Base-by-base conservation (phyloP, 371 early-diverging fungal species). In the Mortierella sp. region DNA sequence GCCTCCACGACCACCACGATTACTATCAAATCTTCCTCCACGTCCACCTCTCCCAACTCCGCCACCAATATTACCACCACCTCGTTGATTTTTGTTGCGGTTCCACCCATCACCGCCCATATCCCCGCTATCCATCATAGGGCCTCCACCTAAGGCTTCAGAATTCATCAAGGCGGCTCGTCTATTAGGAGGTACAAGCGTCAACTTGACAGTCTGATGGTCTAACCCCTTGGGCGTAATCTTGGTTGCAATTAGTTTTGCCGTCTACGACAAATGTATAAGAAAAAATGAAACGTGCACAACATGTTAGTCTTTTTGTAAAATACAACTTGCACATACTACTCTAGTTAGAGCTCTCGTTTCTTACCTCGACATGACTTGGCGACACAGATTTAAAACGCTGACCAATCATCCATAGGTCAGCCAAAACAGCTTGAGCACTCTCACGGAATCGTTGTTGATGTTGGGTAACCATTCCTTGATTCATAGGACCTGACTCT, bases 141-240 rank as follows among this genome's bases (percentile, higher is more conserved):
- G 73, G 56, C 63, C 62, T 34, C n/a, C 47, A 15, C 74, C 59
- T 23, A 40, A 19, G 2, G 60, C 40, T 8, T 68, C 64, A 4
- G 32, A 32, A 26, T 56, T 61, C 7, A 47, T 9, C 26, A 61
- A 17, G 15, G 66, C 57, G 17, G 64, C 58, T 22, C 80, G 70
- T 31, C 54, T 63, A 22, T 53, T 70, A 3, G 80, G 80, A 29
- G 80, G 66, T 13, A 74, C 53, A 28, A 89, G 60, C 83, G 90
- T 61, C 83, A 96, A 40, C 87, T 96, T 67, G 88, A 94, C 84
- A 92, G 96, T 83, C 94, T 95, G 49, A 86, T 94, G 37, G 91
- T 96, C 54, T 93, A 98, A 71, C 90, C 80, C 80, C 28, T 73
- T 79, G 1, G 80, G 80, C 23, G 74, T 64, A 28, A 79, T 60